Base-by-base conservation (phyloP, 208 protist genomes). In the Wallacemonas collosoma region DNA sequence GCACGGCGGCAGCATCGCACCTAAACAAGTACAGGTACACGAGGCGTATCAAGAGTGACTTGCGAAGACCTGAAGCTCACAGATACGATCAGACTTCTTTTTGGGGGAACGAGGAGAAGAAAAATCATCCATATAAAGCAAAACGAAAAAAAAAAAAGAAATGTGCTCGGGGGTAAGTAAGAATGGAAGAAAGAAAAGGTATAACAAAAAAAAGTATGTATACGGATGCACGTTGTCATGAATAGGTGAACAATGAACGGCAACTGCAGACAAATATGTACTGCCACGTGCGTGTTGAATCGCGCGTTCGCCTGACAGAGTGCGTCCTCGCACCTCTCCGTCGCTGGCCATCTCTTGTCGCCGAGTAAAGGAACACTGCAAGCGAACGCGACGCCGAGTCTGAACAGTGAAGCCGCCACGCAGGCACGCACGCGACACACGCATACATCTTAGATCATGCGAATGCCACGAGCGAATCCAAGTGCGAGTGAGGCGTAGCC, bases 401-500 rank as follows among this genome's bases (percentile, higher is more conserved):
- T 26, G 26, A 26, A 50, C 14, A 43, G 36, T 39, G 45, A 66
- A 43, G 12, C 12, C n/a, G 12, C 26, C 8, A 40, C 35, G 36
- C n/a, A 17, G n/a, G 43, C 35, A 58, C 14, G 3, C 8, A n/a
- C 2, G n/a, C 26, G 26, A 26, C 26, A 26, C 26, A 15, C 8
- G 15, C 15, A 66, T n/a, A 14, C 14, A 55, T 7, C 2, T 68
- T 70, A 82, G 44, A 82, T 80, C 41, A 82, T 71, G 43, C 88
- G 85, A 4, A 93, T 55, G 17, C 88, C 88, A 9, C 80, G 80
- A 15, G 72, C 62, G 57, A 90, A 79, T n/a, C 85, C 88, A 0
- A 90, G 40, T 0, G 68, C 76, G 39, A 90, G 77, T 0, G 85
- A 86, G 6, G 68, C 78, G 58, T 87, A 88, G 7, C 88, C 85